Percentiles rank a stretch among this genome's conserved stretches.
Evolutionary conservation across 1,284 basidiomycete species (phyloP).

Genomic region (Fomitopsis palustris): DNA sequence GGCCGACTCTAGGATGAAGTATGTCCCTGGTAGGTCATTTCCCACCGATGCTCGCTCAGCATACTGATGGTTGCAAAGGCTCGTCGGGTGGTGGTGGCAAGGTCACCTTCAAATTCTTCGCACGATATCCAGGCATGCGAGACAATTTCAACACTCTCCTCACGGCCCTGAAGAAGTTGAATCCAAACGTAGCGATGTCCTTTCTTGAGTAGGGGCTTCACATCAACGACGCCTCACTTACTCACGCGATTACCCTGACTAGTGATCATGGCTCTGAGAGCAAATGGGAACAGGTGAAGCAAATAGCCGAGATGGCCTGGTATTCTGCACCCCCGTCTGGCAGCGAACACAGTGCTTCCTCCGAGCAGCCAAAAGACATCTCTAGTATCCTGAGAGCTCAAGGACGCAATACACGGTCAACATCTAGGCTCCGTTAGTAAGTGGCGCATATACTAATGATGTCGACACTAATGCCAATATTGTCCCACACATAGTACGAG

Average conservation of each 20-base stretch:
- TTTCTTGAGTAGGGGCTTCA: background rate
- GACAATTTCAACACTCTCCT: background rate
- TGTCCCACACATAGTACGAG: background rate
- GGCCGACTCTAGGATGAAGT: background rate
- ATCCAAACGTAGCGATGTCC: too few species aligned
- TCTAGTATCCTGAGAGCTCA: background rate
- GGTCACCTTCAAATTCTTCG: background rate
- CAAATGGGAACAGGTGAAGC: background rate
- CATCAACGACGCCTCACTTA: background rate
- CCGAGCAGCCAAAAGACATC: background rate
- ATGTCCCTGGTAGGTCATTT: background rate
- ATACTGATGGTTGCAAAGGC: background rate
- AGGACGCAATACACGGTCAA: background rate
- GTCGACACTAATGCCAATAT: background rate
- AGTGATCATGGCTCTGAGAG: background rate
- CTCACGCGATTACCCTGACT: background rate
- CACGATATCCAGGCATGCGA: background rate
- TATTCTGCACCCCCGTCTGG: background rate
- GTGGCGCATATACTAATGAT: background rate
- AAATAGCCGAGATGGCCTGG: background rate
- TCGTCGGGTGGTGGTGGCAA: background rate
- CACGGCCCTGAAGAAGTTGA: background rate
- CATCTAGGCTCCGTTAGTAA: background rate
- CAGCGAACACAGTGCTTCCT: background rate
- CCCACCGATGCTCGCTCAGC: background rate